Evolutionary conservation across 176 grass and related monocot genomes (phyloP), one percentile per base, ranked within the genome.

Genomic region (Guadua angustifolia): DNA sequence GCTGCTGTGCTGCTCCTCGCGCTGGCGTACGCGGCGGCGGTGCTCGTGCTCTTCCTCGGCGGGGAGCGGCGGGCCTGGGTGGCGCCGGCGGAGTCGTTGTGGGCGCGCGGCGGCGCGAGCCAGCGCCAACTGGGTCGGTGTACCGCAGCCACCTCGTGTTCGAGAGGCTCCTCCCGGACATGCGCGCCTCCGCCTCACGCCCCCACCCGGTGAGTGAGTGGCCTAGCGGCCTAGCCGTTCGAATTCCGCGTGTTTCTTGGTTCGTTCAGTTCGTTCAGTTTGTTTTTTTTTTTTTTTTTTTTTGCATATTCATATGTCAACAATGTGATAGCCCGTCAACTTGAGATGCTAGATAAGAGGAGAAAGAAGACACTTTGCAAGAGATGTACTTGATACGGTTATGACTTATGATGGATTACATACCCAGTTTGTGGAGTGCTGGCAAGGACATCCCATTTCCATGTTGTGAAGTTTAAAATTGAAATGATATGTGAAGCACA

Each of bases 101-200:
- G 43, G 71, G 79, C 24, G 44, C 87, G 21, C 82, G 83, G 14
- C 38, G 83, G 7, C 72, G 65, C 25, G 69, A 76, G 5, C 19
- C 56, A 4, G 12, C 15, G 38, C 43, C 53, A 32, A 83, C 64
- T 13, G 96, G 96, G 12, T 95, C 93, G 15, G 80, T 94, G 56
- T 99, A 99, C 89, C 85, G 87, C 46, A 95, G 93, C 82, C 84
- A 92, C 80, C 83, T 87, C 72, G 85, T 92, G 78, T 95, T 99
- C 87, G 74, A 91, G 59, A 87, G 86, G 24, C 87, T 99, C 53
- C 88, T 94, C 67, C 89, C 95, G 18, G 79, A 82, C 38, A 93
- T 98, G 91, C 82, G 85, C 79, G 75, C 85, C 66, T 22, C 16
- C 51, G 43, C 66, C 66, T 74, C 78, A 39, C 78, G 51, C 14